These are phyloP conservation scores for Phoma sp. DNA, from an alignment of 2,329 filamentous ascomycete species.

Conservation along the genomic window DNA sequence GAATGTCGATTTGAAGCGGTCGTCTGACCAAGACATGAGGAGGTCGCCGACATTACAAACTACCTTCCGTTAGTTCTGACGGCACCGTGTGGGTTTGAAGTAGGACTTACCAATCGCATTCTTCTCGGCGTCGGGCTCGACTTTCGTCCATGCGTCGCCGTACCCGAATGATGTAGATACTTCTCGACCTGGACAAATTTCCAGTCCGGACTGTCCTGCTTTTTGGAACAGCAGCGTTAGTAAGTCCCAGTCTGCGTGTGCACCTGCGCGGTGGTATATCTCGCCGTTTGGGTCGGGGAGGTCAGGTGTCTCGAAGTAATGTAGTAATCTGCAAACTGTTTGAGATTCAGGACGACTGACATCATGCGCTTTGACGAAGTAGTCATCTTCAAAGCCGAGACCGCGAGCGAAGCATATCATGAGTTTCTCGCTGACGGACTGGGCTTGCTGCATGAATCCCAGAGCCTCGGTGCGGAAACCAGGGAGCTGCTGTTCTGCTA, in stretches of 20 bases:
- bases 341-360: slow-evolving; percentile 59
- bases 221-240: slow-evolving; percentile 70
- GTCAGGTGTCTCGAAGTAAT: slow-evolving; percentile 58
- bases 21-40: slow-evolving; percentile 72
- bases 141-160: slow-evolving; percentile 68
- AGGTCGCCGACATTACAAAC: slow-evolving; percentile 73
- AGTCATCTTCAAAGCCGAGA: slow-evolving; percentile 63
- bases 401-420: slow-evolving; percentile 67
- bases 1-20: slow-evolving; percentile 71
- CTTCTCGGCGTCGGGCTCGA: slow-evolving; percentile 54
- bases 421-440: slow-evolving; percentile 62
- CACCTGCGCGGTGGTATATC: slow-evolving; percentile 66
- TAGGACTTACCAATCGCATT: slow-evolving; percentile 25
- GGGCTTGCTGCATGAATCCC: slow-evolving; percentile 63
- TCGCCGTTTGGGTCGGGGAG: slow-evolving; percentile 44
- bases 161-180: slow-evolving; percentile 65
- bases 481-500: slow-evolving; percentile 56
- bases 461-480: slow-evolving; percentile 58
- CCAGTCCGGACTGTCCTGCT: slow-evolving; percentile 66
- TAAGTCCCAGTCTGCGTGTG: slow-evolving; percentile 70
- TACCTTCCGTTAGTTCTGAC: too few relatives aligned
- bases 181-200: slow-evolving; percentile 71
- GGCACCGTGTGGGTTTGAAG: too few relatives aligned
- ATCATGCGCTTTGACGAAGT: slow-evolving; percentile 64
- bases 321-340: slow-evolving; percentile 63